phyloP scores from a whole-genome alignment of 2,329 filamentous ascomycete species.

The Xylaria digitata region DNA sequence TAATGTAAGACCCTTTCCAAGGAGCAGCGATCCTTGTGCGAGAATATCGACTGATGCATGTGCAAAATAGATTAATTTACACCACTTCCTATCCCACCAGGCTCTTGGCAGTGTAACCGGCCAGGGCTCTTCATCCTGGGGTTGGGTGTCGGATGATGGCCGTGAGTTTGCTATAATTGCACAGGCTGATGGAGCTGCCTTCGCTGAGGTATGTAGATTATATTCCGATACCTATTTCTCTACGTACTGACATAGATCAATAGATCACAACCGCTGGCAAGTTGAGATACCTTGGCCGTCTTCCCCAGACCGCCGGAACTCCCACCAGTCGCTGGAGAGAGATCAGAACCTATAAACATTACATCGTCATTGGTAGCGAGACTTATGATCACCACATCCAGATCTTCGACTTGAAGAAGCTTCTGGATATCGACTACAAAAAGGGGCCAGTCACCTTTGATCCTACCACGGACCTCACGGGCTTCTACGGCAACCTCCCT shows the following conservation, averaged over 20 bases:
- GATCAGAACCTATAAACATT: constrained; percentile 46
- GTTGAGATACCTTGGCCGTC: constrained; percentile 1
- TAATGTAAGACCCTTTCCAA: neutral
- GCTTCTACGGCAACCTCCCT: constrained; percentile 54
- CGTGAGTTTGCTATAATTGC: constrained; percentile 9
- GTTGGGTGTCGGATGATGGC: constrained; percentile 8
- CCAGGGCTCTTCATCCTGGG: constrained; percentile 5
- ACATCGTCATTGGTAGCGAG: constrained; percentile 55
- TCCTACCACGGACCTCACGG: constrained; percentile 53
- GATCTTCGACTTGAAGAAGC: constrained; percentile 71
- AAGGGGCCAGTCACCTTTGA: constrained; percentile 54
- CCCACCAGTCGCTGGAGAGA: constrained; percentile 4
- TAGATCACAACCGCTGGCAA: constrained; percentile 5
- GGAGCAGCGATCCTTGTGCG: too few species aligned
- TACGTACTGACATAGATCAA: neutral
- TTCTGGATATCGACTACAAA: constrained; percentile 59
- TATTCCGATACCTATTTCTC: neutral
- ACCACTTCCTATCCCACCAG: constrained; percentile 3
- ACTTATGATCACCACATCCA: constrained; percentile 66
- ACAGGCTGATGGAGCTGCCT: constrained; percentile 4
- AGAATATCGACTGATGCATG: neutral
- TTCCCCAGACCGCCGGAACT: constrained; percentile 3
- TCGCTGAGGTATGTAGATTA: neutral
- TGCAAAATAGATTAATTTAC: neutral
- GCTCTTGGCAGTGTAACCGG: neutral